Evolutionary conservation across 2,329 filamentous ascomycete genomes (phyloP), one percentile per base, ranked within the genome.

Genomic region (Cadophora malorum): DNA sequence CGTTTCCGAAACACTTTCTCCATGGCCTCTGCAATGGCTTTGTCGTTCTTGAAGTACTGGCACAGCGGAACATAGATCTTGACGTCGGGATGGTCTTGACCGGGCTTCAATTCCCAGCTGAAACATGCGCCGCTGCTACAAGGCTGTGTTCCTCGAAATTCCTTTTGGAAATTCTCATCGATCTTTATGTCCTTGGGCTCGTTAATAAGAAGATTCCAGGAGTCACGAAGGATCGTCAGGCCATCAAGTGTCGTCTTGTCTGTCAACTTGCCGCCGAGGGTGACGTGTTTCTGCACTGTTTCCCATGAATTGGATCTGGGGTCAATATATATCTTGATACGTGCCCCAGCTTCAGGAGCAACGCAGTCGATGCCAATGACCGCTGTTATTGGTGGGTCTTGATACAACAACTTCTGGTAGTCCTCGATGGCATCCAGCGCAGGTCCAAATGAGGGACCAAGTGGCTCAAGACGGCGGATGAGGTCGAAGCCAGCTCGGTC

Each of bases 361-460:
- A 55, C 50, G 50, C 50, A 55, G 50, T 55, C 50, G 50, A 55
- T 31, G 21, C 50, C 50, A 23, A 55, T 55, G 23, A 55, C 50
- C 10, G 28, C 50, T 19, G 50, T 55, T 3, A 55, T 28, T 8
- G 50, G 50, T 14, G 50, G 50, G 23, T 55, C 50, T 16, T 55
- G 50, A 10, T 55, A 55, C 50, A 55, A 16, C 12, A 55, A 12
- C 50, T 55, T 55, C 25, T 55, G 50, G 31, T 55, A 55, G 9
- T 55, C 50, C 14, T 55, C 23, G 12, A 55, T 55, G 25, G 21
- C 16, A 12, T 55, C 50, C 9, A 55, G 28, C 4, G 50, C 50
- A 55, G 50, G 50, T 28, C 23, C 50, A 16, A 55, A 55, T 31
- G 50, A 55, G 21, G 21, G 3, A 5, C 50, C 50, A 7, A 55